phyloP scores from a whole-genome alignment of 176 grass and related monocot genomes.

The Triticum turgidum region DNA sequence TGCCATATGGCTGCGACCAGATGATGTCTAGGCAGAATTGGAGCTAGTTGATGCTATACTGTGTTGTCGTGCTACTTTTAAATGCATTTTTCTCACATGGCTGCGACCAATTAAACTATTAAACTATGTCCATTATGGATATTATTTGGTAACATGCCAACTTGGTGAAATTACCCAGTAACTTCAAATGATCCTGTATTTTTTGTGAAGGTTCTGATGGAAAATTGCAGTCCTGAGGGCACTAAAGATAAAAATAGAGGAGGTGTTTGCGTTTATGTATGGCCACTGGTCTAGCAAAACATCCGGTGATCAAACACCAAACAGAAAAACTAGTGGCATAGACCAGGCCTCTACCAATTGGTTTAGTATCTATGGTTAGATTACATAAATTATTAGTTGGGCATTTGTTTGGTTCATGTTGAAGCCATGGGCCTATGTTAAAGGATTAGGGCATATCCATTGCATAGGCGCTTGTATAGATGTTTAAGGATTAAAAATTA shows the following conservation, averaged over 20 bases:
- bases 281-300: not conserved
- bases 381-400: not conserved
- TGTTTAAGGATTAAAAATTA: no score
- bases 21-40: not conserved
- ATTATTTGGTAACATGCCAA: not conserved
- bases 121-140: not conserved
- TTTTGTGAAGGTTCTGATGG: not conserved
- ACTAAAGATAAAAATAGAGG: not conserved
- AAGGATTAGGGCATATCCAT: not conserved
- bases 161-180: not conserved
- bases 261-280: not conserved
- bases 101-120: not conserved
- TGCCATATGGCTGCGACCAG: not conserved
- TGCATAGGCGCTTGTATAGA: no score
- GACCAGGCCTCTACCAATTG: not conserved
- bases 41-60: not conserved
- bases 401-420: not conserved
- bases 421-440: not conserved
- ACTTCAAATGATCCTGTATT: not conserved
- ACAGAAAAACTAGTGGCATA: not conserved
- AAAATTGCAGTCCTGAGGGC: not conserved
- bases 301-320: not conserved
- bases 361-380: constrained; percentile 6
- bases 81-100: not conserved
- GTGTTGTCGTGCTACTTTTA: not conserved